Evolutionary conservation across 352 stramenopile genomes (phyloP), one percentile per base, ranked within the genome.

Genomic region (Aphanomyces euteiches): DNA sequence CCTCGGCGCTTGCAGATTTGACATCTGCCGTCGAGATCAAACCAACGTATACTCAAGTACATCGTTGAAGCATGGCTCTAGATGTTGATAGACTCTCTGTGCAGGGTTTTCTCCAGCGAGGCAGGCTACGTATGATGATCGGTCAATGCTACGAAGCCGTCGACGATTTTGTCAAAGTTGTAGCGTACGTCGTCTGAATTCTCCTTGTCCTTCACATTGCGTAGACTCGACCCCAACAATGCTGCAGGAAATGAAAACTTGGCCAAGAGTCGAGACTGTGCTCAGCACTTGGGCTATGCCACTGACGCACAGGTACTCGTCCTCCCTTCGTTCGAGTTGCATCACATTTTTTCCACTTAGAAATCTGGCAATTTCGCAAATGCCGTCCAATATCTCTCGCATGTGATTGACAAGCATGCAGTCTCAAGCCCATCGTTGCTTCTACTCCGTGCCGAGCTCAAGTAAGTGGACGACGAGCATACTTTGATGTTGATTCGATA

Each of bases 81-180:
- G 28, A 28, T 28, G 0, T 2, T 28, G 39, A 3, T 15, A 28
- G 8, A 47, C 15, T 47, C 12, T 0, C 10, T 19, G 48, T 43
- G 21, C 40, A 82, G 72, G 85, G 83, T 3, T 78, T 89, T 34
- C 63, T 87, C 50, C 85, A 93, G 69, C 85, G 85, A 38, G 85
- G 85, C 72, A 88, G 88, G 73, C 76, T 93, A 13, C 73, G 88
- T n/a, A 78, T 93, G 72, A 93, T 93, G 82, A 67, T 91, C 45
- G 85, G 85, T 7, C 78, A 91, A 56, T 93, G 85, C 56, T 67
- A 67, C 2, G 82, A 90, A 12, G 85, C 85, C 1, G 66, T 73
- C 2, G 54, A 79, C 5, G 85, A 93, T 72, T 91, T 93, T 66
- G 67, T 83, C 65, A 67, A 72, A 41, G 72, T 85, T 17, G 69